phyloP scores from a whole-genome alignment of 306 rosid genomes.

The Vicia villosa region DNA sequence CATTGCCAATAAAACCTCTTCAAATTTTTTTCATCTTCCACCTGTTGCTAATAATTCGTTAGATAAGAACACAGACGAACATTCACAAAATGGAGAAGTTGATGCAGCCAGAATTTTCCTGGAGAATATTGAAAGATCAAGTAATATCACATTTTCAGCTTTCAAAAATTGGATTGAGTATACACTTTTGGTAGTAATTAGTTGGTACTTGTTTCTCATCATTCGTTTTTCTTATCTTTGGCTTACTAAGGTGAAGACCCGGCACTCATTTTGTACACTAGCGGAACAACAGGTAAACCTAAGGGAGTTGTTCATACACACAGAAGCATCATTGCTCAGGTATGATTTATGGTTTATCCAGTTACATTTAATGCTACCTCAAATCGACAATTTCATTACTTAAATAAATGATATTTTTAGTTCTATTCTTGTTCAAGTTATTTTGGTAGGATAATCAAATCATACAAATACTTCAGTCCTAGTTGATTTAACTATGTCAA shows the following conservation, averaged over 20 bases:
- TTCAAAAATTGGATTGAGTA: constrained; percentile 18
- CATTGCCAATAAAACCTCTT: constrained; percentile 70
- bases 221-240: constrained; percentile 38
- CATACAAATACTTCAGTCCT: not conserved
- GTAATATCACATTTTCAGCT: constrained; percentile 43
- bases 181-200: constrained; percentile 1
- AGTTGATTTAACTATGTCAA: not conserved
- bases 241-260: constrained; percentile 74
- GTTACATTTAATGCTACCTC: constrained; percentile 22
- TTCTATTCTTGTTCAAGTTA: constrained; percentile 11
- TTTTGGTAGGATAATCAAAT: constrained; percentile 19
- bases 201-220: constrained; percentile 29
- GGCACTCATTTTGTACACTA: constrained; percentile 83
- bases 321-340: constrained; percentile 81
- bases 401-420: constrained; percentile 22
- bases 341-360: constrained; percentile 35
- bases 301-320: constrained; percentile 98
- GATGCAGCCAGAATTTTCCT: constrained; percentile 45
- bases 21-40: constrained; percentile 69
- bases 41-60: constrained; percentile 52
- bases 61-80: constrained; percentile 42
- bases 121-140: constrained; percentile 43
- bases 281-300: constrained; percentile 98
- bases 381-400: constrained; percentile 16
- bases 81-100: constrained; percentile 46